A percentile compares a stretch with the other conserved stretches of the same genome.
These are phyloP conservation scores for Dryadomyces quercivorus DNA, from an alignment of 2,329 filamentous ascomycete species.

Conservation along the genomic window DNA sequence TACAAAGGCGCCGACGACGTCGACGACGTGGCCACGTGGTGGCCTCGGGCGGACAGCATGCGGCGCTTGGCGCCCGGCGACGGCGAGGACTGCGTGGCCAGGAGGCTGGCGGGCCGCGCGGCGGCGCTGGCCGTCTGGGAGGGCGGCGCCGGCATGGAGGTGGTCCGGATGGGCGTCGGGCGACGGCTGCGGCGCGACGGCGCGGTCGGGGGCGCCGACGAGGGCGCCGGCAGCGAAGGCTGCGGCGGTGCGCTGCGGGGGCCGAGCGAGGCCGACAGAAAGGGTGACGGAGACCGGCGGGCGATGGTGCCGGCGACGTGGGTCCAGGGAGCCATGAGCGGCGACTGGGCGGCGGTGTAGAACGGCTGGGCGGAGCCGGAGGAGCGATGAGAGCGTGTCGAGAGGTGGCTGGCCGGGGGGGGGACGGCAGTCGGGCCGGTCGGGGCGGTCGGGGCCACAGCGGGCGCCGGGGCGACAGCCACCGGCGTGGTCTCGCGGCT, in stretches of 20 bases:
- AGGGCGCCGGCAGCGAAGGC: no score
- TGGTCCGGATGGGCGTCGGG: conserved; percentile 37
- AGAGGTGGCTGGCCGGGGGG: conserved; percentile 6
- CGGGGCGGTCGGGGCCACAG: no score
- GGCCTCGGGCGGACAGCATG: conserved; percentile 28
- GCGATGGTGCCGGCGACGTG: background rate
- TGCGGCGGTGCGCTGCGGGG: no score
- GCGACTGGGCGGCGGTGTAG: conserved; percentile 23
- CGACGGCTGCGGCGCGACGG: conserved; percentile 19
- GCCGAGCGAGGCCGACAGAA: background rate
- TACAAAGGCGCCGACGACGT: background rate
- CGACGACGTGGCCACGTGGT: conserved; percentile 3
- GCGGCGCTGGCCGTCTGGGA: background rate
- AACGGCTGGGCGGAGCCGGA: conserved; percentile 25
- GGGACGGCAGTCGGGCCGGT: conserved; percentile 15
- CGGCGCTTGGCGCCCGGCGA: conserved; percentile 25
- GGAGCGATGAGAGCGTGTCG: conserved; percentile 1
- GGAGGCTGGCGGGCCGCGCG: conserved; percentile 16
- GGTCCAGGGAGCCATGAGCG: conserved; percentile 14
- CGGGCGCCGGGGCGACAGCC: no score
- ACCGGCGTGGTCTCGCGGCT: conserved; percentile 5
- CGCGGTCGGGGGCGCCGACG: background rate
- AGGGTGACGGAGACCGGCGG: conserved; percentile 10
- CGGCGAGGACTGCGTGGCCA: conserved; percentile 23
- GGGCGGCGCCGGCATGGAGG: conserved; percentile 31